Evolutionary conservation across 805 yeast genomes (phyloP).

Genomic region (Barnettozyma californica): DNA sequence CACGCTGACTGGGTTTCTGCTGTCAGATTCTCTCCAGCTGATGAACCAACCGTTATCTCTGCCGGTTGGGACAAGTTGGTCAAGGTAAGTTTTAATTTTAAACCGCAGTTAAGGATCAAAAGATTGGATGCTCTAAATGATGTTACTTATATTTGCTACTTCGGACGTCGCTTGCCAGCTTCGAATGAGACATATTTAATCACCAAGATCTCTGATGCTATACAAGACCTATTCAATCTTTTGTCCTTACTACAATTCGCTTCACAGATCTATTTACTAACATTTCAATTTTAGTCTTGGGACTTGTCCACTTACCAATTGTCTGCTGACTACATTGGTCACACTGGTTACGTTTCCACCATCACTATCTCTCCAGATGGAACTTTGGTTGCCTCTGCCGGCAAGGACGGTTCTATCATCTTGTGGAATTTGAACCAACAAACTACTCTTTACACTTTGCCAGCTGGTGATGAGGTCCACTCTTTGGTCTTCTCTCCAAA

Average conservation of each 20-base stretch:
- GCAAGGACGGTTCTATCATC: conserved; percentile 98
- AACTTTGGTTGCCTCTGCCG: conserved; percentile 98
- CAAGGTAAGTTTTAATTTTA: conserved; percentile 71
- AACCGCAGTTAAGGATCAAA: neutral
- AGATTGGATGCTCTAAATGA: conserved; percentile 48
- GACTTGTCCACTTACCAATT: conserved; percentile 78
- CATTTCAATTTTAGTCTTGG: conserved; percentile 71
- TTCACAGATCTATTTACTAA: conserved; percentile 34
- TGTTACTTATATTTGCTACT: conserved; percentile 96
- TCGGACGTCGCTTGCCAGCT: conserved; percentile 70
- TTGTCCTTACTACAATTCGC: too few relatives aligned
- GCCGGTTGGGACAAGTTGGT: conserved; percentile 99
- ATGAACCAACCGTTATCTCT: conserved; percentile 78
- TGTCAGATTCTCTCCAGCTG: conserved; percentile 92
- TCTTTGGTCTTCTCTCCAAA: conserved; percentile 99
- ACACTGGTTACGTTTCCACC: conserved; percentile 97
- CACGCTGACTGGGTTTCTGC: conserved; percentile 99
- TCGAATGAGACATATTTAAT: conserved; percentile 93
- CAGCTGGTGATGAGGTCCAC: conserved; percentile 94
- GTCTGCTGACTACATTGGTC: conserved; percentile 97
- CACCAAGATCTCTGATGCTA: conserved; percentile 98
- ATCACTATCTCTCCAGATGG: conserved; percentile 99
- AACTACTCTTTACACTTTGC: conserved; percentile 85
- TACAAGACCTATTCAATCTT: neutral
- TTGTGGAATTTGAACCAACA: conserved; percentile 93